Conservation (phyloP, 352 stramenopile genomes). For the Thraustochytrium sp. region DNA sequence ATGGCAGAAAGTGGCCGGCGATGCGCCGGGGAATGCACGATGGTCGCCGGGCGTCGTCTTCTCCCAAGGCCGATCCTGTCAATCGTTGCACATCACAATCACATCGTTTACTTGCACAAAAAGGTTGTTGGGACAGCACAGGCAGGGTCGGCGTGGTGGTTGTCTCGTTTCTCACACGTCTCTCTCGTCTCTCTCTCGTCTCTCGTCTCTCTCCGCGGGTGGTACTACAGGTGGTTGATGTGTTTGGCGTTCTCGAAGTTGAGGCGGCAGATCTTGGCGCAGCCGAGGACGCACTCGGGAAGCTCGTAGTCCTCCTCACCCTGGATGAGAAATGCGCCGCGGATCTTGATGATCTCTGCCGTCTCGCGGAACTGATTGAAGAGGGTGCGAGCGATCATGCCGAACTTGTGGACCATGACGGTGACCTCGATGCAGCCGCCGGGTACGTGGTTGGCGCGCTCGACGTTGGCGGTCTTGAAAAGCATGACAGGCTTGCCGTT, state of each 20-base stretch:
- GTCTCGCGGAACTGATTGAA: conserved; percentile 27
- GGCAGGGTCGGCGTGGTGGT: no score
- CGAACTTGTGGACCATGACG: conserved; percentile 33
- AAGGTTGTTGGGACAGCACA: no score
- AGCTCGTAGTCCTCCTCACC: conserved; percentile 46
- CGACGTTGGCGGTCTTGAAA: neutral
- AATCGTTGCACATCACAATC: no score
- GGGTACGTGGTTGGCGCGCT: neutral
- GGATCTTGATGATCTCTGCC: neutral
- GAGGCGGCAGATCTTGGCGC: conserved; percentile 15
- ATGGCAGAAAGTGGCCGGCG: no score
- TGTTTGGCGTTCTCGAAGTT: conserved; percentile 16
- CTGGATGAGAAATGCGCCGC: conserved; percentile 46
- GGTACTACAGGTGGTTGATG: neutral
- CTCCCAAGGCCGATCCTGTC: no score
- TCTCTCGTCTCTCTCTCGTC: no score
- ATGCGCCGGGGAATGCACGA: no score
- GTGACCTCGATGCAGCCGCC: neutral
- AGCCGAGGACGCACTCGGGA: conserved; percentile 44
- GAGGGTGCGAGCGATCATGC: neutral
- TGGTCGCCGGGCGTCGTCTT: no score
- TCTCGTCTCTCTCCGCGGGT: no score
- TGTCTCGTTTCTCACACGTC: no score
- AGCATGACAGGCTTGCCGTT: conserved; percentile 41
- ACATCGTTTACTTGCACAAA: no score